These are phyloP conservation scores for Skeletonema grethae DNA, from an alignment of 108 stramenopile genomes.

Conservation along the genomic window DNA sequence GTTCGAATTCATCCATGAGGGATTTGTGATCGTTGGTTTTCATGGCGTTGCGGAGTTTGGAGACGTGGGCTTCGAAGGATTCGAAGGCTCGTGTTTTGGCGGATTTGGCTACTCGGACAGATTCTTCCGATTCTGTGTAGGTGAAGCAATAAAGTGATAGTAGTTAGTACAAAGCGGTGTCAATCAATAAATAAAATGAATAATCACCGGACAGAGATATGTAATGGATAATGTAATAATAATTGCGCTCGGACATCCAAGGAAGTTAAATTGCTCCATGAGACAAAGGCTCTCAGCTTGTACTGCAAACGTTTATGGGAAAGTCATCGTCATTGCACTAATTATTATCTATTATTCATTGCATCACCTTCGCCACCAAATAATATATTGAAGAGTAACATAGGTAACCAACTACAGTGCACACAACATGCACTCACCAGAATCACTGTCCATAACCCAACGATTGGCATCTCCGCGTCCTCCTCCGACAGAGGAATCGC, in stretches of 20 bases:
- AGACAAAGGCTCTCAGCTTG: conserved; percentile 35
- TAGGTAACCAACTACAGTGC: no score
- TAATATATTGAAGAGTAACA: background rate
- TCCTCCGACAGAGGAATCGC: conserved; percentile 31
- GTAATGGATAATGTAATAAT: conserved; percentile 14
- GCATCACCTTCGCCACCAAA: background rate
- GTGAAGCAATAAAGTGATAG: no score
- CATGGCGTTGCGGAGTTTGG: conserved; percentile 83
- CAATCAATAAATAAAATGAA: background rate
- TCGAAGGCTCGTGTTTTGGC: conserved; percentile 92
- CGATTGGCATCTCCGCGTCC: conserved; percentile 45
- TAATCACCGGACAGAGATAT: background rate
- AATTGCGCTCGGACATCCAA: conserved; percentile 48
- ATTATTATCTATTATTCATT: background rate
- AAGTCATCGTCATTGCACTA: conserved; percentile 41
- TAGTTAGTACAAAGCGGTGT: background rate
- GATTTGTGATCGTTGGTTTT: conserved; percentile 71
- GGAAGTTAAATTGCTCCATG: conserved; percentile 35
- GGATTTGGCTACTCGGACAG: conserved; percentile 95
- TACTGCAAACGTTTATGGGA: conserved; percentile 59
- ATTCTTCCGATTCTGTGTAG: conserved; percentile 87
- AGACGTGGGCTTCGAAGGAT: conserved; percentile 74
- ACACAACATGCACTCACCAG: conserved; percentile 35
- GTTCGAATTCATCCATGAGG: conserved; percentile 86
- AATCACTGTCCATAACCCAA: conserved; percentile 61